Evolutionary conservation across 2,329 filamentous ascomycete genomes (phyloP).

Genomic region (Malbranchea zuffiana): DNA sequence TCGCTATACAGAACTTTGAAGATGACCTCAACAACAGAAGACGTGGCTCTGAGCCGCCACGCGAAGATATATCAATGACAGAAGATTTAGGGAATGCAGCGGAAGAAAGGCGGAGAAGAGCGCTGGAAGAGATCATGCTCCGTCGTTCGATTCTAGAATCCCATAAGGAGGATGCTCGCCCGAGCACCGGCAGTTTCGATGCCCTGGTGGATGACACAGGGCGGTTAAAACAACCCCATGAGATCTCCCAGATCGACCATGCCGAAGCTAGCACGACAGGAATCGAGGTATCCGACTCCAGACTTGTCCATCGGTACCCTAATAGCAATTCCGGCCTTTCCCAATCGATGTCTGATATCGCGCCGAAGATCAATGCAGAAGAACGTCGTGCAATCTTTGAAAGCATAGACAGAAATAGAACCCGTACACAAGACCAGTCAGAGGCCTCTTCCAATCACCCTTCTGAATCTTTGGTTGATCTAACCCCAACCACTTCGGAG

Average conservation of each 20-base stretch:
- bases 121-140: constrained; percentile 37
- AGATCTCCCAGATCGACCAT: constrained; percentile 2
- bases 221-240: constrained; percentile 17
- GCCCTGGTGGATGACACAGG: constrained; percentile 36
- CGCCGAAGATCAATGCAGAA: constrained; percentile 10
- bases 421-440: constrained; percentile 21
- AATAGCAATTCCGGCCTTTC: constrained; percentile 12
- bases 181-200: constrained; percentile 31
- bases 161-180: constrained; percentile 22
- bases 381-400: constrained; percentile 15
- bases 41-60: constrained; percentile 18
- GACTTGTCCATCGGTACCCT: constrained; percentile 19
- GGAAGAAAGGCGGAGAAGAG: constrained; percentile 34
- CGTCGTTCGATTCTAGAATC: constrained; percentile 33
- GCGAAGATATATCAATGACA: constrained; percentile 38
- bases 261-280: constrained; percentile 28
- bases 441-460: constrained; percentile 29
- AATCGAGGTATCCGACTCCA: constrained; percentile 23
- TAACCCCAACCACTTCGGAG: constrained; percentile 36
- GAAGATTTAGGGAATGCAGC: constrained; percentile 36
- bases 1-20: constrained; percentile 48
- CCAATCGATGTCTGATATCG: constrained; percentile 16
- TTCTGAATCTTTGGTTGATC: constrained; percentile 34
- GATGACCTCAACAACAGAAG: constrained; percentile 47
- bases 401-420: constrained; percentile 16